Evolutionary conservation across 1,284 basidiomycete species (phyloP).

Genomic region (Pascua sp.): DNA sequence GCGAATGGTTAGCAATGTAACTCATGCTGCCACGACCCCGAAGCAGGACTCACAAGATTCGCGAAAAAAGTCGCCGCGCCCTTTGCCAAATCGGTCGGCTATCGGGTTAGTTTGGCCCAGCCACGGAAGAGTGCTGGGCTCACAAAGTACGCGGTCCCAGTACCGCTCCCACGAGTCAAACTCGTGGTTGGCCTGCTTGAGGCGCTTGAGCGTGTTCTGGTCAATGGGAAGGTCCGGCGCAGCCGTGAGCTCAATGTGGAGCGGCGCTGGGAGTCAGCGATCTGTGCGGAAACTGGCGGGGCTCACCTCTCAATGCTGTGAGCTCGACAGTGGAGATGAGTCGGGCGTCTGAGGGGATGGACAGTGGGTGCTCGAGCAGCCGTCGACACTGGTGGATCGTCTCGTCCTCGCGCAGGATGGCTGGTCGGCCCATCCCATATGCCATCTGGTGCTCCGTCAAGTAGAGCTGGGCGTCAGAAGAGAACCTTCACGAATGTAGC

Average conservation of each 20-base stretch:
- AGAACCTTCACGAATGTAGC: neutral
- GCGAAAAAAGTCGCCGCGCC: slow-evolving; percentile 44
- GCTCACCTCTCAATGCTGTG: slow-evolving; percentile 41
- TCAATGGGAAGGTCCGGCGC: slow-evolving; percentile 45
- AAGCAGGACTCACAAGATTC: slow-evolving; percentile 34
- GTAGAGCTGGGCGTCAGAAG: slow-evolving; percentile 55
- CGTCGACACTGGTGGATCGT: slow-evolving; percentile 75
- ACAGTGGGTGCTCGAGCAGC: slow-evolving; percentile 78
- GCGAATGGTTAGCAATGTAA: slow-evolving; percentile 4
- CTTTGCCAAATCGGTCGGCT: slow-evolving; percentile 44
- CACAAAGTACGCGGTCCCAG: slow-evolving; percentile 47
- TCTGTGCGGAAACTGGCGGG: too few relatives aligned
- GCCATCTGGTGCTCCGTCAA: slow-evolving; percentile 93
- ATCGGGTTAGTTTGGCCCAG: neutral
- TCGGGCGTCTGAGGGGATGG: slow-evolving; percentile 87
- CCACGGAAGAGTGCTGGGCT: neutral
- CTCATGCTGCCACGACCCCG: neutral
- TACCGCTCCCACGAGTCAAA: slow-evolving; percentile 50
- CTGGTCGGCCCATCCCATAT: slow-evolving; percentile 86
- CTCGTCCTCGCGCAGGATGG: slow-evolving; percentile 86
- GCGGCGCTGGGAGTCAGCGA: slow-evolving; percentile 26
- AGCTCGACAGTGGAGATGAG: slow-evolving; percentile 74
- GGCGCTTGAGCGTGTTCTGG: slow-evolving; percentile 40
- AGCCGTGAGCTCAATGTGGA: slow-evolving; percentile 47
- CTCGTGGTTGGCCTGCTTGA: slow-evolving; percentile 49